Base-by-base conservation (phyloP, 2,329 filamentous ascomycete genomes). In the Arthrobotrys sphaeroides region DNA sequence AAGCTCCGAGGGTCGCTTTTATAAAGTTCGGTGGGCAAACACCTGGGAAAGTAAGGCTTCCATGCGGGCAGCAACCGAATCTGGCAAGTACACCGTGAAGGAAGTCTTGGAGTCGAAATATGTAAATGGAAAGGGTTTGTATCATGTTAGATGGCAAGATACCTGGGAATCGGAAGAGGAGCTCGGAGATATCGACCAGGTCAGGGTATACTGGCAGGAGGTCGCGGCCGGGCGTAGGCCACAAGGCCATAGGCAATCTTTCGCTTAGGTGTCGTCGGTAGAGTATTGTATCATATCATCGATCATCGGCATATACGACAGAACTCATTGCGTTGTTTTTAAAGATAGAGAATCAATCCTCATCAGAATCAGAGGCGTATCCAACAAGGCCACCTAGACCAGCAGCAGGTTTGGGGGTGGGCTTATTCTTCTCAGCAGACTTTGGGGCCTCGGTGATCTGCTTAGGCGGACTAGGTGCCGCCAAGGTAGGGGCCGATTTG, bases 21-120 rank as follows among this genome's bases (percentile, higher is more conserved):
- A 77, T 20, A 77, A 77, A 16, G 51, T 77, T n/a, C 66, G 67
- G n/a, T 77, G 73, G 73, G 60, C 60, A 28, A 61, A 66, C 24
- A 77, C 66, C 31, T 77, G 73, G 73, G 73, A 77, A 38, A 77
- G 49, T 60, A 77, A 77, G 26, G 16, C 65, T 5, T 72, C 73
- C 16, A 67, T 77, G 73, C 51, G 73, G 16, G 26, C 38, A 12
- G 61, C 65, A 20, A 77, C 66, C n/a, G 73, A 70, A 18, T 72
- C 60, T 18, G 66, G 66, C n/a, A 77, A 77, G 49, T 77, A 77
- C 55, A 72, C 61, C 3, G 73, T 77, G 20, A 55, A 62, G 42
- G 66, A 77, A 18, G 51, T 68, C 9, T 40, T 77, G 20, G 65
- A 72, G n/a, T 77, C 62, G 60, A 70, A 7, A 22, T 77, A 70